Percentiles rank a stretch among this genome's conserved stretches.
These are phyloP conservation scores for Malus hybrid DNA, from an alignment of 331 rosid species.

Conservation along the genomic window DNA sequence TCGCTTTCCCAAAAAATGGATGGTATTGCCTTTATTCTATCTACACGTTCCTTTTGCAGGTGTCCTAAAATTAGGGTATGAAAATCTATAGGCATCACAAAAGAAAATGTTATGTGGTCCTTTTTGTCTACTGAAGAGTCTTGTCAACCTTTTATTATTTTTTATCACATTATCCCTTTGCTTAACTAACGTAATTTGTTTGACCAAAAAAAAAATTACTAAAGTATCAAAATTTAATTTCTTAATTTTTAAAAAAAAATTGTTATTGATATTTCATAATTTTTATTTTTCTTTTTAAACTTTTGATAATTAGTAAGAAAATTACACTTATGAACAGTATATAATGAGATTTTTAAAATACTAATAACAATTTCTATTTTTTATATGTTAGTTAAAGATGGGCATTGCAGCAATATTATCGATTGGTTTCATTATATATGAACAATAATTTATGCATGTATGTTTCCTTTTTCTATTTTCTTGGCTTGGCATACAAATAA, in stretches of 20 bases:
- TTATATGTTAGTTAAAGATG: neutral
- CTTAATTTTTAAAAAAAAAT: neutral
- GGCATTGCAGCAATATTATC: neutral
- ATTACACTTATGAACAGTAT: too few relatives aligned
- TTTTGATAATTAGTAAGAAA: too few relatives aligned
- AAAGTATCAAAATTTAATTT: neutral
- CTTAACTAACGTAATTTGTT: neutral
- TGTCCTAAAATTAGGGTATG: neutral
- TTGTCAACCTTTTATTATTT: slow-evolving; percentile 40
- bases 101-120: slow-evolving; percentile 43
- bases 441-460: too few relatives aligned
- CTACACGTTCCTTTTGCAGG: neutral
- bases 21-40: neutral
- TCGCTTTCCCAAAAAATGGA: neutral
- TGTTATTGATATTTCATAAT: too few relatives aligned
- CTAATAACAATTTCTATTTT: too few relatives aligned
- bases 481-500: too few relatives aligned
- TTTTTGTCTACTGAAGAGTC: slow-evolving; percentile 55
- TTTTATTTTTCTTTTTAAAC: too few relatives aligned
- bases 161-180: slow-evolving; percentile 5
- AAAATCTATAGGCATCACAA: slow-evolving; percentile 25
- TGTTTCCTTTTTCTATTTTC: too few relatives aligned
- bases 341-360: too few relatives aligned
- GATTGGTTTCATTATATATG: too few relatives aligned
- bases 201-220: too few relatives aligned